These are phyloP conservation scores for Crotalaria pallida DNA, from an alignment of 306 rosid species.

Conservation along the genomic window DNA sequence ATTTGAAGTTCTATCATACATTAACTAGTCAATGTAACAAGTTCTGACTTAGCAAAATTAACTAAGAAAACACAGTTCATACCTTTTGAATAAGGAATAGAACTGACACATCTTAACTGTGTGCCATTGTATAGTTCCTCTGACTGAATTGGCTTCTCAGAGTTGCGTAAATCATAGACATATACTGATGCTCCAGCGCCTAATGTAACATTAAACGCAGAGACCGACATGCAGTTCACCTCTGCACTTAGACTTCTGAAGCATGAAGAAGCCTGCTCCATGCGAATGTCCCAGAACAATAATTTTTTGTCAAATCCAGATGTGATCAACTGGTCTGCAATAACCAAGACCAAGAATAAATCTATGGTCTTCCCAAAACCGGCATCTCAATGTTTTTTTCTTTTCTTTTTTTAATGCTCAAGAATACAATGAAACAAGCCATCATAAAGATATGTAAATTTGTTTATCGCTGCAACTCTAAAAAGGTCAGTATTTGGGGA, in stretches of 20 bases:
- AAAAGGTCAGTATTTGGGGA: not conserved
- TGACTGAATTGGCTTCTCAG: conserved; percentile 44
- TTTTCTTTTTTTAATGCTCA: not conserved
- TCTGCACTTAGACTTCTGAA: conserved; percentile 42
- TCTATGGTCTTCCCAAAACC: not conserved
- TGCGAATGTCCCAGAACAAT: conserved; percentile 58
- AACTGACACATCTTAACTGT: conserved; percentile 54
- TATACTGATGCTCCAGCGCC: conserved; percentile 53
- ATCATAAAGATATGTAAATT: not conserved
- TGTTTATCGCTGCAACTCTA: not conserved
- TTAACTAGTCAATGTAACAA: conserved; percentile 6
- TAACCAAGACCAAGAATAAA: conserved; percentile 3
- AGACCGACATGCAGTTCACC: conserved; percentile 65
- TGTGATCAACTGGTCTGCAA: conserved; percentile 64
- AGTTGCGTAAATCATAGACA: conserved; percentile 61
- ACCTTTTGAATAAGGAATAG: conserved; percentile 65
- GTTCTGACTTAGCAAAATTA: not conserved
- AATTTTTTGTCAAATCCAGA: conserved; percentile 75
- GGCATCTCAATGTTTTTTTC: not conserved
- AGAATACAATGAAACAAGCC: not conserved
- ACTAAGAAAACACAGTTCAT: conserved; percentile 27
- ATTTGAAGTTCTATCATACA: no score
- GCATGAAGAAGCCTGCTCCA: conserved; percentile 30
- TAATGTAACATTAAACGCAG: conserved; percentile 47
- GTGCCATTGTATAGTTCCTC: conserved; percentile 45